These are phyloP conservation scores for Gynostemma pentaphyllum DNA, from an alignment of 306 rosid genomes.

Conservation along the genomic window DNA sequence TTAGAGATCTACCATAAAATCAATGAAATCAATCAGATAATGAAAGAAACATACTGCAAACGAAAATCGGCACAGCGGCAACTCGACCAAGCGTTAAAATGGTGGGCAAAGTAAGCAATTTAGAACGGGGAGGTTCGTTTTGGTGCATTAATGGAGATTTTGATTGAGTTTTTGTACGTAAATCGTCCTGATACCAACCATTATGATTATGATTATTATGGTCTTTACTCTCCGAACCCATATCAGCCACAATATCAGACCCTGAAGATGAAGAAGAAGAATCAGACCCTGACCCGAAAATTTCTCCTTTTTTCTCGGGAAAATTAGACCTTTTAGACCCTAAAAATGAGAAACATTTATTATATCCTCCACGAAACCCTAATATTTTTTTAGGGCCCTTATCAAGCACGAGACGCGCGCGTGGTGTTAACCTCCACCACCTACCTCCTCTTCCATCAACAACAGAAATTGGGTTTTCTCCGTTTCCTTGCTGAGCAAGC, in stretches of 20 bases:
- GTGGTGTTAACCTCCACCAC: constrained; percentile 21
- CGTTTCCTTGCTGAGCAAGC: background rate
- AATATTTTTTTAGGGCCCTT: constrained; percentile 5
- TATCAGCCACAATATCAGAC: constrained; percentile 31
- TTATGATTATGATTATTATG: constrained; percentile 11
- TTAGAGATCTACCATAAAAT: background rate
- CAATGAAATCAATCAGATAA: background rate
- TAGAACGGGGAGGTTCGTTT: constrained; percentile 24
- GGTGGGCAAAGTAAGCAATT: constrained; percentile 83
- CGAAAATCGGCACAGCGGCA: constrained; percentile 77
- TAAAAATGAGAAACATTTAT: constrained; percentile 6
- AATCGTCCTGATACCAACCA: constrained; percentile 25
- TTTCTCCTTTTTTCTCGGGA: constrained; percentile 15
- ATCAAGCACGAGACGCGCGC: constrained; percentile 28
- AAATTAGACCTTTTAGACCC: background rate
- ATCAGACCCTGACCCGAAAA: constrained; percentile 17
- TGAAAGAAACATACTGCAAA: constrained; percentile 38
- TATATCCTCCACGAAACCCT: constrained; percentile 23
- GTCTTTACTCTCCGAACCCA: constrained; percentile 43
- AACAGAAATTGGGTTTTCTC: constrained; percentile 6
- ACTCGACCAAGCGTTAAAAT: constrained; percentile 84
- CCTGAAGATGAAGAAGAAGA: constrained; percentile 23
- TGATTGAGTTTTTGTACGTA: constrained; percentile 11
- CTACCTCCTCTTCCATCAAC: background rate
- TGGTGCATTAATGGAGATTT: constrained; percentile 20